Evolutionary conservation across 176 grass and related monocot genomes (phyloP), one percentile per base, ranked within the genome.

Genomic region (Oryza rufipogon): DNA sequence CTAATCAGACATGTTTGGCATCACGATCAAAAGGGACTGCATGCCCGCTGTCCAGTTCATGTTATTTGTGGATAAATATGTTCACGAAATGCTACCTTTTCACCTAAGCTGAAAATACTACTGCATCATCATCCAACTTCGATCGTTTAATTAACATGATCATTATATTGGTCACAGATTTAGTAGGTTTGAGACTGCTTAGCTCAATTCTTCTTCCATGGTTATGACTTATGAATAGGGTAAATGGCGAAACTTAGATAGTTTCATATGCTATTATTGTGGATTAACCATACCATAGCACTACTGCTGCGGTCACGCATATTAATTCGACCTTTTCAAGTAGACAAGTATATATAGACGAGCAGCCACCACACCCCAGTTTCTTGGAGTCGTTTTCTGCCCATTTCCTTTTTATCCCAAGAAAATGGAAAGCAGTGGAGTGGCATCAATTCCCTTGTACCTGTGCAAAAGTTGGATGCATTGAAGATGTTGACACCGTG

Each of bases 61-160:
- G 85, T 76, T 81, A 66, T 51, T 20, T 69, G 64, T n/a, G 64
- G 81, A 84, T 82, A 73, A 5, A 68, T 68, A 32, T 2, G 2
- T 34, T 14, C 2, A 1, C 7, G 26, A 33, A 45, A 85, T 39
- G 64, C 12, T 13, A 48, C 25, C 71, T 38, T 66, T 41, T 19
- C n/a, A 51, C 7, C 17, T 25, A 51, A 33, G 46, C 28, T 28
- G 45, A 36, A 28, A 58, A 9, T 58, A 11, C 19, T 44, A 7
- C 11, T 1, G 4, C 25, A 23, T 30, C 47, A 13, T 38, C 36
- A 38, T 54, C 19, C 20, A 58, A 63, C 5, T 63, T 63, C n/a
- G 20, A 8, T 38, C 36, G 36, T 38, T 38, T 38, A 7, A 38
- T 63, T 23, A 23, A 63, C 9, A 10, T n/a, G 19, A 23, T 9